Evolutionary conservation across 192 early-diverging fungal genomes (phyloP), one percentile per base, ranked within the genome.

Genomic region (Dimargaris verticillata): DNA sequence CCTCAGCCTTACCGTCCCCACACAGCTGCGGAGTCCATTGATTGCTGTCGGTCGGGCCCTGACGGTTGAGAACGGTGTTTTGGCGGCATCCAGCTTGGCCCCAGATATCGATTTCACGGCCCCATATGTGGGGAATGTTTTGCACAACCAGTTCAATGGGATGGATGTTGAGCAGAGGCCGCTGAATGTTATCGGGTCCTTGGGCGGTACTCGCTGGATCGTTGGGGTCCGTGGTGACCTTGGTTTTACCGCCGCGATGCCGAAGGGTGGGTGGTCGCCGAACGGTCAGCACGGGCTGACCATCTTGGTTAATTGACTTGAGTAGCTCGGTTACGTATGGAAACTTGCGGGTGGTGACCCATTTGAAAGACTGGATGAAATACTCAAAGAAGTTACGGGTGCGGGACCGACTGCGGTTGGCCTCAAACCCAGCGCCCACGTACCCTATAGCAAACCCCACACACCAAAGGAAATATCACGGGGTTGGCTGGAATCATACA

Each of bases 91-190:
- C 53, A 10, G 53, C 53, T 38, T 26, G 10, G 26, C 53, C 53
- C 84, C 84, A 86, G n/a, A 86, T 68, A 62, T 86, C 84, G n/a
- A 84, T 78, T 65, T 84, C 75, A 38, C 82, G 74, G 38, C 84
- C 84, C 80, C 80, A 82, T 52, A 83, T 78, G 45, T 79, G 78
- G 20, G 84, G 80, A 24, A 86, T 81, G 61, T 86, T 86, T 60
- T 83, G 81, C 17, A 86, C 71, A 63, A 83, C 78, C 53, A 86
- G 70, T 60, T 86, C 84, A 53, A 86, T 80, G 3, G 82, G 81
- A 53, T 83, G 72, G 59, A 71, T 69, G 29, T 72, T 68, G 28
- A 83, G 68, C 42, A 73, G 71, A 0, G 82, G 77, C 18, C 79
- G 63, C 22, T 71, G 42, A 5, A 68, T 53, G 6, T 70, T 63